Evolutionary conservation across 2,329 filamentous ascomycete species (phyloP).

Genomic region (Sporothrix schenckii): DNA sequence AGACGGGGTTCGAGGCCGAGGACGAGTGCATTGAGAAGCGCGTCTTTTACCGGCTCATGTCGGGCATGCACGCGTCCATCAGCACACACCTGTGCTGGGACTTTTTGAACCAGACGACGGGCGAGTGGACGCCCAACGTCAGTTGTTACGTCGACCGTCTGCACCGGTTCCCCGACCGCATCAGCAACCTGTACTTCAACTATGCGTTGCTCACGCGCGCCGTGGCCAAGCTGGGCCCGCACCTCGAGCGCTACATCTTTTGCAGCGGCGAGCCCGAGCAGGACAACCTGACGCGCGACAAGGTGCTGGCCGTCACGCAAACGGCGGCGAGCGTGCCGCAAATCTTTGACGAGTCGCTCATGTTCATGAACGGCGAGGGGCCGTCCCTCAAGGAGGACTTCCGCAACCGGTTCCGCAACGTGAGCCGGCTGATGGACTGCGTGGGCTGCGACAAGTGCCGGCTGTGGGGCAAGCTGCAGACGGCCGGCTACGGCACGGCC

Average conservation of each 20-base stretch:
- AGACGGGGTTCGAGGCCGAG: conserved; percentile 72
- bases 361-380: conserved; percentile 82
- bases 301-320: conserved; percentile 75
- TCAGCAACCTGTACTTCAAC: conserved; percentile 99
- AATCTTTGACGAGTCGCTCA: conserved; percentile 92
- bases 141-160: conserved; percentile 87
- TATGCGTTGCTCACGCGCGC: conserved; percentile 93
- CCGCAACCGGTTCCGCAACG: conserved; percentile 93
- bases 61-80: conserved; percentile 97
- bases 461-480: conserved; percentile 96
- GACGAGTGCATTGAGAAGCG: conserved; percentile 97
- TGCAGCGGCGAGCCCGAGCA: conserved; percentile 83
- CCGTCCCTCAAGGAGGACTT: conserved; percentile 93
- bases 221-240: conserved; percentile 83
- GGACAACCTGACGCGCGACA: conserved; percentile 76
- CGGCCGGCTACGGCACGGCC: conserved; percentile 89
- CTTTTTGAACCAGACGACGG: conserved; percentile 92
- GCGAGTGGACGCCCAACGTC: conserved; percentile 88
- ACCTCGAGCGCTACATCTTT: conserved; percentile 81
- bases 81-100: conserved; percentile 96
- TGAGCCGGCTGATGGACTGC: conserved; percentile 96
- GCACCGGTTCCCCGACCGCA: conserved; percentile 81
- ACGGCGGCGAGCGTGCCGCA: conserved; percentile 69
- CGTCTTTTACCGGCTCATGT: conserved; percentile 95
- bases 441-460: conserved; percentile 98